Conservation (phyloP, 2,329 filamentous ascomycete species). For the Phialophora verrucosa region DNA sequence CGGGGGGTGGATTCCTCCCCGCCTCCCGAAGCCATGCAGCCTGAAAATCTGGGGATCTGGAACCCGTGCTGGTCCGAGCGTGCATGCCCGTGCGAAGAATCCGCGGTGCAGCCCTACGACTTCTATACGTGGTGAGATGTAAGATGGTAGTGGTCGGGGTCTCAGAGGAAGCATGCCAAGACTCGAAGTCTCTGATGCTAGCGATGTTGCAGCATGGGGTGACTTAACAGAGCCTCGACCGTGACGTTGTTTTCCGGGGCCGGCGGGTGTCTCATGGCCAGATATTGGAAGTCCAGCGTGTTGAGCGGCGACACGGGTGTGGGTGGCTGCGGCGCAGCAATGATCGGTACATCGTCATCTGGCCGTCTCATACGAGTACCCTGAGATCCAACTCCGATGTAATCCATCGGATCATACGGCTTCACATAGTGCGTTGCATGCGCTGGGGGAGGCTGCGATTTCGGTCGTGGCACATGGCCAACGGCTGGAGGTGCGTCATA, state of each 20-base stretch:
- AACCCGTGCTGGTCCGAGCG: conserved; percentile 8
- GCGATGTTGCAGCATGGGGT: conserved; percentile 25
- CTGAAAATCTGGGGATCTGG: background rate
- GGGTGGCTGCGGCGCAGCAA: conserved; percentile 22
- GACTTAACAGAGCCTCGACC: conserved; percentile 20
- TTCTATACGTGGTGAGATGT: background rate
- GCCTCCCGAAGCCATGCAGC: background rate
- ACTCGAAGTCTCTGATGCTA: background rate
- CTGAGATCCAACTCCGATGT: conserved; percentile 3
- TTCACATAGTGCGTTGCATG: background rate
- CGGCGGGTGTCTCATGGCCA: conserved; percentile 16
- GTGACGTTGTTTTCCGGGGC: conserved; percentile 16
- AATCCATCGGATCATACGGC: conserved; percentile 20
- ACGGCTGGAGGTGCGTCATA: conserved; percentile 6
- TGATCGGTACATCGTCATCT: conserved; percentile 16
- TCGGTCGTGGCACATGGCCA: background rate
- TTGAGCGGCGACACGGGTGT: conserved; percentile 32
- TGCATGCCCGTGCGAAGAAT: background rate
- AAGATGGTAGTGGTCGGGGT: background rate
- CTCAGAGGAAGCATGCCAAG: background rate
- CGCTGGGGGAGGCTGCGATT: conserved; percentile 9
- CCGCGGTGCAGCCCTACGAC: background rate
- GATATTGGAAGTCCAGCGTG: conserved; percentile 25
- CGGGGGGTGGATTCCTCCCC: background rate
- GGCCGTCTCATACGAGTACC: background rate